Conservation (phyloP, 78 protist genomes). For the Ministeria vibrans region DNA sequence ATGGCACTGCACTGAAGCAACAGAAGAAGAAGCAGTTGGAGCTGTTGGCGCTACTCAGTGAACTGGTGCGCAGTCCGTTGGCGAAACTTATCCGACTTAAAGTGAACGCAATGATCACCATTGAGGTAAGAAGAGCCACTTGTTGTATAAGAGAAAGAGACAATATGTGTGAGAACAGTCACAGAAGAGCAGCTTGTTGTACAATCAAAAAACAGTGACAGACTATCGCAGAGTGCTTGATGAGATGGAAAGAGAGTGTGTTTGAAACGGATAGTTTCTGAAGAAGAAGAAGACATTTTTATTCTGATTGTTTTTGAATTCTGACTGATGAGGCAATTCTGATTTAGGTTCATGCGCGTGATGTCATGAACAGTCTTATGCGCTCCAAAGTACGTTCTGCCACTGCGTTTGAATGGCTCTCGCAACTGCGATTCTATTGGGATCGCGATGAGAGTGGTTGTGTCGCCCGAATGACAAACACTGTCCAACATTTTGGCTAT, state of each 20-base stretch:
- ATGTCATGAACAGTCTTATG: conserved; percentile 50
- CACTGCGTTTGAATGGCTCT: conserved; percentile 67
- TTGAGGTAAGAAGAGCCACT: too few relatives aligned
- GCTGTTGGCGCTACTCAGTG: conserved; percentile 33
- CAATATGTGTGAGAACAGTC: too few relatives aligned
- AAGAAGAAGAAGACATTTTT: too few relatives aligned
- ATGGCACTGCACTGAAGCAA: conserved; percentile 28
- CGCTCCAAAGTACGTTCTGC: neutral
- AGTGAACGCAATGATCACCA: conserved; percentile 73
- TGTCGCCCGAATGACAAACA: conserved; percentile 50
- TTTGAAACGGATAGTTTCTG: too few relatives aligned
- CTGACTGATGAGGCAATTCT: too few relatives aligned
- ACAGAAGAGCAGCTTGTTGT: too few relatives aligned
- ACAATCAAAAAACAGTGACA: too few relatives aligned
- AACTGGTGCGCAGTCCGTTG: conserved; percentile 45
- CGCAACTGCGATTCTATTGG: conserved; percentile 75
- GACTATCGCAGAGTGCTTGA: too few relatives aligned
- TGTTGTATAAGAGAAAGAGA: too few relatives aligned
- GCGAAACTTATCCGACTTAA: conserved; percentile 40
- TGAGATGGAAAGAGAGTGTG: too few relatives aligned
- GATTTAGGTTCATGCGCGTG: conserved; percentile 84
- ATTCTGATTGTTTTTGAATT: too few relatives aligned
- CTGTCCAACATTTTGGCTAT: conserved; percentile 49
- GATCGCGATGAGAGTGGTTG: conserved; percentile 23
- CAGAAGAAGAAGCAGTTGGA: conserved; percentile 34